Conservation (phyloP, 2,329 filamentous ascomycete species). For the Ophiocordyceps polyrhachis-furcata region DNA sequence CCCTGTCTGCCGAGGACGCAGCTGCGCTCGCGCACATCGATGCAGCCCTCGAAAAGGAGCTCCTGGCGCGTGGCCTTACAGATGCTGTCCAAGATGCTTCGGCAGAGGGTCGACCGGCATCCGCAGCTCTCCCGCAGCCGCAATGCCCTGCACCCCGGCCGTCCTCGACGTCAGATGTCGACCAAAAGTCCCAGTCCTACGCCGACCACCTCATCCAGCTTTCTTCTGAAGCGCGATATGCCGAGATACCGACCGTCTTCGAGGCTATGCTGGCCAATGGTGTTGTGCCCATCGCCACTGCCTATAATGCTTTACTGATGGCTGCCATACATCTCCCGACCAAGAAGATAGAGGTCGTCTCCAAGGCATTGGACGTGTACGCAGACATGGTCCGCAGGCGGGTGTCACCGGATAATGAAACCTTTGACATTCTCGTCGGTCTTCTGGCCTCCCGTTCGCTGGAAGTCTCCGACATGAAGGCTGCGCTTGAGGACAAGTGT, state of each 20-base stretch:
- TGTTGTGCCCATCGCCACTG: slow-evolving; percentile 58
- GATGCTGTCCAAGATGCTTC: slow-evolving; percentile 25
- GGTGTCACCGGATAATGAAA: slow-evolving; percentile 63
- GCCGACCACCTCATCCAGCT: slow-evolving; percentile 65
- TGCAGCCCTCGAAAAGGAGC: slow-evolving; percentile 65
- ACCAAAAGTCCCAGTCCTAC: slow-evolving; percentile 49
- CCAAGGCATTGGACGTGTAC: slow-evolving; percentile 87
- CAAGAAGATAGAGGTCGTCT: slow-evolving; percentile 66
- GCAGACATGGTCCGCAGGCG: slow-evolving; percentile 85
- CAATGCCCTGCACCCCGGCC: slow-evolving; percentile 22
- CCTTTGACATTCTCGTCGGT: slow-evolving; percentile 74
- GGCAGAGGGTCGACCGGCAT: slow-evolving; percentile 15
- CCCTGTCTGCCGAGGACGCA: slow-evolving; percentile 27
- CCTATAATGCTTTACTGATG: slow-evolving; percentile 82
- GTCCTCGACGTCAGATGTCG: slow-evolving; percentile 25
- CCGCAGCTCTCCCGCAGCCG: slow-evolving; percentile 20
- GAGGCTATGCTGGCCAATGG: slow-evolving; percentile 74
- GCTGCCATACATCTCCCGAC: slow-evolving; percentile 69
- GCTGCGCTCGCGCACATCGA: slow-evolving; percentile 64
- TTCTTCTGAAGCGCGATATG: slow-evolving; percentile 52
- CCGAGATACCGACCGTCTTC: slow-evolving; percentile 78
- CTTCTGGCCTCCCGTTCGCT: slow-evolving; percentile 65
- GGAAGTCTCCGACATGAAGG: slow-evolving; percentile 56
- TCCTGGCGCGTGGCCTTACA: slow-evolving; percentile 32
- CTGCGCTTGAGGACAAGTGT: slow-evolving; percentile 62